phyloP scores from a whole-genome alignment of 371 early-diverging fungal species.

The Dichotomocladium elegans region DNA sequence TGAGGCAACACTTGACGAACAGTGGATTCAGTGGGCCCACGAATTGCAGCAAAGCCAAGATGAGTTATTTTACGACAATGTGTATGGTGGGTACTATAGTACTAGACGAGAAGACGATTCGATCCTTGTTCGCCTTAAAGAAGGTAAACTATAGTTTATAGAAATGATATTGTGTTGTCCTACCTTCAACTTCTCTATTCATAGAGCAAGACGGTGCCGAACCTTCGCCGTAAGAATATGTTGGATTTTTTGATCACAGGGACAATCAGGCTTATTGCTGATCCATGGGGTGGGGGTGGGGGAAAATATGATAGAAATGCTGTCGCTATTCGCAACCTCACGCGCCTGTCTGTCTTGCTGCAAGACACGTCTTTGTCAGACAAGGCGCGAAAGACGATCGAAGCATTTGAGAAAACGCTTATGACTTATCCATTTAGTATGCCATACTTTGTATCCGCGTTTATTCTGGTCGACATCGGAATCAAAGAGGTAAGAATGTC shows the following conservation, averaged over 20 bases:
- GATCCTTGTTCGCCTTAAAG: constrained; percentile 59
- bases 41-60: constrained; percentile 53
- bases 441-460: constrained; percentile 35
- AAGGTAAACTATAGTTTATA: constrained; percentile 29
- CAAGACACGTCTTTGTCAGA: constrained; percentile 15
- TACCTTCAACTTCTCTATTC: not conserved
- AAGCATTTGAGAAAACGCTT: constrained; percentile 25
- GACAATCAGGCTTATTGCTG: no score
- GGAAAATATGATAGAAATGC: constrained; percentile 37
- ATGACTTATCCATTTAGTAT: constrained; percentile 34
- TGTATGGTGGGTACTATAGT: constrained; percentile 52
- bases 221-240: constrained; percentile 44
- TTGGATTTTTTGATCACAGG: not conserved
- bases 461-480: constrained; percentile 29
- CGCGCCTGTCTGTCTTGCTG: constrained; percentile 32
- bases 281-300: no score
- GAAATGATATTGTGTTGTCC: not conserved
- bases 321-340: constrained; percentile 37
- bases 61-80: constrained; percentile 54
- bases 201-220: constrained; percentile 67
- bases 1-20: constrained; percentile 45
- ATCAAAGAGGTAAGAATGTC: constrained; percentile 40
- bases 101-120: constrained; percentile 35
- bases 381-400: constrained; percentile 31
- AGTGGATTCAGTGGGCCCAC: constrained; percentile 59